Evolutionary conservation across 805 yeast species (phyloP), one percentile per base, ranked within the genome.

Genomic region (Candida awuae): DNA sequence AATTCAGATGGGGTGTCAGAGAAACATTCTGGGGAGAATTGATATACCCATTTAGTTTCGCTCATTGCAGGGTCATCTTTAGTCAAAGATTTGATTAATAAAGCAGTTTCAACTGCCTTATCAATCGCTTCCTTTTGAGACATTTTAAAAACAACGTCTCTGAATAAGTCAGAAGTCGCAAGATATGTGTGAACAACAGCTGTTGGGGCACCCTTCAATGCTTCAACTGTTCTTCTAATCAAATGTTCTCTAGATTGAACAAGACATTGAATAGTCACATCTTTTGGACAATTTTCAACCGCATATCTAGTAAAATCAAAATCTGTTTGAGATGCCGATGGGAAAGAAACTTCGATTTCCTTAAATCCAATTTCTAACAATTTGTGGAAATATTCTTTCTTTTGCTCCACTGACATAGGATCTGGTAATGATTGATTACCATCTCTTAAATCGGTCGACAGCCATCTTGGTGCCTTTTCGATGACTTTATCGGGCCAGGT

Each of bases 371-470:
- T 66, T 42, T 80, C 84, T 8, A 80, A 51, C 49, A 81, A 66
- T 59, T 81, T 81, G 51, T 78, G 78, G 67, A 80, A 81, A 56
- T 80, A 80, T 52, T 75, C 79, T 54, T 80, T 79, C 62, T 81
- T 81, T 59, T 81, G 84, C 37, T 69, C 77, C 13, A 81, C 73
- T 8, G 81, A 69, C 90, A 81, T 81, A 21, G 90, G 90, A 62
- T 81, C 90, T 20, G 90, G 90, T 42, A 81, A 66, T 15, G 87
- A 75, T 58, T 81, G 90, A 62, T 81, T 81, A 46, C 90, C 90
- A 54, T 81, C 90, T 66, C 90, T 72, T 47, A 81, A 67, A 59
- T 81, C 90, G 1, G 90, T 81, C 8, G 85, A 75, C 39, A 81
- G 67, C 90, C 90, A 81, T 55, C 87, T 68, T 45, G 90, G 90